Percentiles rank a stretch among this genome's conserved stretches.
Evolutionary conservation across 1,284 basidiomycete genomes (phyloP).

Genomic region (Xanthoconium separans): DNA sequence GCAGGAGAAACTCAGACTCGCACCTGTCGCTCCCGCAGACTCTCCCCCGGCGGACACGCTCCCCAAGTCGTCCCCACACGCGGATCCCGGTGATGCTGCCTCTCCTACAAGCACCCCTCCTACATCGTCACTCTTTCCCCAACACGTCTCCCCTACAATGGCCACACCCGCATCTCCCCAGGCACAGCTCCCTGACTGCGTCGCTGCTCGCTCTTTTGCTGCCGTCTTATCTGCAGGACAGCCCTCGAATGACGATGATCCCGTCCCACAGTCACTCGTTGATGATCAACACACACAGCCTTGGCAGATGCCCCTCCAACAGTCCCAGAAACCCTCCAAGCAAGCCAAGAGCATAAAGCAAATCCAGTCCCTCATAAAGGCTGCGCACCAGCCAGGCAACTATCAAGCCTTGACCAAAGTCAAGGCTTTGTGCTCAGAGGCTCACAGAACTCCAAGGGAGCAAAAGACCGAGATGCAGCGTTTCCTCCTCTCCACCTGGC

Average conservation of each 20-base stretch:
- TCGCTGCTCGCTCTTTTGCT: slow-evolving; percentile 36
- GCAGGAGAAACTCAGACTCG: slow-evolving; percentile 24
- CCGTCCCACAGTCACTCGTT: slow-evolving; percentile 17
- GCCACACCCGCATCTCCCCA: slow-evolving; percentile 35
- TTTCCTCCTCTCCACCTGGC: slow-evolving; percentile 37
- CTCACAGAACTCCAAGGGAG: slow-evolving; percentile 36
- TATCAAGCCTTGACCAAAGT: slow-evolving; percentile 37
- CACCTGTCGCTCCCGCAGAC: background rate
- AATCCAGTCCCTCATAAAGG: slow-evolving; percentile 40
- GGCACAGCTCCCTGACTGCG: slow-evolving; percentile 35
- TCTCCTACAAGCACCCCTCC: slow-evolving; percentile 12
- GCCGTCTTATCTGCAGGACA: slow-evolving; percentile 35
- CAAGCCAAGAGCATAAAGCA: slow-evolving; percentile 38
- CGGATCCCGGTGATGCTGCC: background rate
- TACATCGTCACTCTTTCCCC: slow-evolving; percentile 20
- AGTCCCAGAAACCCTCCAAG: slow-evolving; percentile 18
- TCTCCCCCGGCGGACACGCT: slow-evolving; percentile 3
- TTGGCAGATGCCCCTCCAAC: slow-evolving; percentile 20
- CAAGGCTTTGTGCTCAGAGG: slow-evolving; percentile 37
- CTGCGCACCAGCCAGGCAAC: slow-evolving; percentile 41
- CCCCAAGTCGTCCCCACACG: slow-evolving; percentile 6
- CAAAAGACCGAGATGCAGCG: slow-evolving; percentile 40
- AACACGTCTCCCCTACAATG: slow-evolving; percentile 26
- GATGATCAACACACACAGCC: slow-evolving; percentile 22
- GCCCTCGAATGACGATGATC: slow-evolving; percentile 27